Conservation (phyloP, 148 eudicot genomes). For the Rhododendron henanense region DNA sequence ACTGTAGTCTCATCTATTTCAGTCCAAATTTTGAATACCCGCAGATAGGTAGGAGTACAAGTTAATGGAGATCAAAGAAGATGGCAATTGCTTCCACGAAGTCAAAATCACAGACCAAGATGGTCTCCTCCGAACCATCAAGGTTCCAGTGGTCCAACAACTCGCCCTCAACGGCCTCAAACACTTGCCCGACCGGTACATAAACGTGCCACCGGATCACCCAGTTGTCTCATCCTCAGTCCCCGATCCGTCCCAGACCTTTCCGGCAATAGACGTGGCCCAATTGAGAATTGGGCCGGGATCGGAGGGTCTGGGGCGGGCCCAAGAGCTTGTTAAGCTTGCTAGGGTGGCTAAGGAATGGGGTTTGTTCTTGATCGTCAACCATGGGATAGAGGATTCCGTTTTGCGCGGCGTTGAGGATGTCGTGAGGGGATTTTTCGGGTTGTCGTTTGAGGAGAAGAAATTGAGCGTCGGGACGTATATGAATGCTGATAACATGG, state of each 20-base stretch:
- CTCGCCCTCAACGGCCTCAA: conserved; percentile 13
- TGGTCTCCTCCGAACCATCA: conserved; percentile 15
- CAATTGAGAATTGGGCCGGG: not conserved
- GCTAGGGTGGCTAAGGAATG: conserved; percentile 12
- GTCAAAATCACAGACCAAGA: conserved; percentile 15
- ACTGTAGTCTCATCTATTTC: not conserved
- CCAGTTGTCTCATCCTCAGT: not conserved
- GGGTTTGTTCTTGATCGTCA: conserved; percentile 19
- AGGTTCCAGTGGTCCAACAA: conserved; percentile 27
- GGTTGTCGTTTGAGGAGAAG: conserved; percentile 24
- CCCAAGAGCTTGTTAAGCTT: conserved; percentile 20
- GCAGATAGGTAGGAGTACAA: not conserved
- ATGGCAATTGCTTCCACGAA: conserved; percentile 18
- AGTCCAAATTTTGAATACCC: not conserved
- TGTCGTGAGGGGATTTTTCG: conserved; percentile 24
- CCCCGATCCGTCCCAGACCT: not conserved
- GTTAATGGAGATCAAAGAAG: not conserved
- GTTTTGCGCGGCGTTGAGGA: conserved; percentile 15
- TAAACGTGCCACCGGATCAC: not conserved
- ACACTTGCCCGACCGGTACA: conserved; percentile 9
- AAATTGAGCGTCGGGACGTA: conserved; percentile 18
- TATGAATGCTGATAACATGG: conserved; percentile 20
- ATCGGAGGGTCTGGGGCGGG: not conserved
- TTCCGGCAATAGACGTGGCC: conserved; percentile 14
- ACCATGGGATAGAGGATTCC: conserved; percentile 16